A percentile compares a stretch with the other conserved stretches of the same genome.
Evolutionary conservation across 148 eudicot genomes (phyloP).

Genomic region (Rhododendron henanense): DNA sequence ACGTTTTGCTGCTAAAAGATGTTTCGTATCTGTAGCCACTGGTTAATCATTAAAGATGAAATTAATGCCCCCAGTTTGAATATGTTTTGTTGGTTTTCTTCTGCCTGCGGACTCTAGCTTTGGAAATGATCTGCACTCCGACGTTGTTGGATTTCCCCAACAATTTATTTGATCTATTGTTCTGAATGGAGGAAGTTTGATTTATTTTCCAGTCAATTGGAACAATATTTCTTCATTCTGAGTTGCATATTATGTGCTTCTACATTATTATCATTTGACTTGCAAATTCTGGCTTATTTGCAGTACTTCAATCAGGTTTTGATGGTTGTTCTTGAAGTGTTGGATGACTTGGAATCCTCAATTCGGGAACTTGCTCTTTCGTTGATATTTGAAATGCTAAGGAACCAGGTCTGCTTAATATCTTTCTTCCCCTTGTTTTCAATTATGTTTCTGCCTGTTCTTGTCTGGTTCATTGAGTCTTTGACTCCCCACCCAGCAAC

Average conservation of each 20-base stretch:
- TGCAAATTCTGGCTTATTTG: not conserved
- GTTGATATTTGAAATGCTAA: conserved; percentile 83
- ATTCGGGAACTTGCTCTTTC: conserved; percentile 62
- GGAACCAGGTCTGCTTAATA: conserved; percentile 35
- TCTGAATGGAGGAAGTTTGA: not conserved
- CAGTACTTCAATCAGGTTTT: conserved; percentile 77
- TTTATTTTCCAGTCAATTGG: not conserved
- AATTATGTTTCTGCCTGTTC: not conserved
- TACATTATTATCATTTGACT: not conserved
- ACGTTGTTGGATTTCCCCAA: not conserved
- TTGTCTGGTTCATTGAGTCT: not conserved
- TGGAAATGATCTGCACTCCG: not conserved
- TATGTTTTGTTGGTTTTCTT: not conserved
- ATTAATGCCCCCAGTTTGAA: not conserved
- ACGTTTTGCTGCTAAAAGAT: not conserved
- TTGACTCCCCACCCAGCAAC: not conserved
- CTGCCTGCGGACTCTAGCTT: not conserved
- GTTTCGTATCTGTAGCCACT: not conserved
- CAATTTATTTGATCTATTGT: not conserved
- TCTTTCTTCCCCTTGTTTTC: not conserved
- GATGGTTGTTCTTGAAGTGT: conserved; percentile 74
- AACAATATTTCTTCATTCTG: not conserved
- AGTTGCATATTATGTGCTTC: not conserved
- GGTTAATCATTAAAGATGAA: not conserved
- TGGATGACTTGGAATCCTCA: conserved; percentile 76